A percentile compares a stretch with the other conserved stretches of the same genome.
phyloP scores from a whole-genome alignment of 176 grass and related monocot genomes.

The Oryza glaberrima region DNA sequence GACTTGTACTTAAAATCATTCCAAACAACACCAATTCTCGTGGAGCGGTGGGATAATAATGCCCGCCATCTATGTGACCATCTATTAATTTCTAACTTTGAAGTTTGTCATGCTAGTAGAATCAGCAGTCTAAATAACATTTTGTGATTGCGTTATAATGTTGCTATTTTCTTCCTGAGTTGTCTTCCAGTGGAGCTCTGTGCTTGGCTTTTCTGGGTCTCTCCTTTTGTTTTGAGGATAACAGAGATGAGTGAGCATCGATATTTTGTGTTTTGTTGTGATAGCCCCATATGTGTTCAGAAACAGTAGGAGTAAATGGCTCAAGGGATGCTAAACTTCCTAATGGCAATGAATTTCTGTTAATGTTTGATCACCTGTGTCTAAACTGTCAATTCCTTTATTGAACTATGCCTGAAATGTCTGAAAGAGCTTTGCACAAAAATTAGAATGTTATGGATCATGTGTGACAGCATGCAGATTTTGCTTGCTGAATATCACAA shows the following conservation, averaged over 20 bases:
- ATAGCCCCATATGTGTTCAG: not conserved
- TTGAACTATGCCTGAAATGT: not conserved
- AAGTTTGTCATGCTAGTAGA: not conserved
- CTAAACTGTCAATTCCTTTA: not conserved
- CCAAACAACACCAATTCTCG: too few relatives aligned
- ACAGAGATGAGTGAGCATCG: not conserved
- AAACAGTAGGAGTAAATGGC: not conserved
- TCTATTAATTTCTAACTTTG: not conserved
- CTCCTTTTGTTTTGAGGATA: not conserved
- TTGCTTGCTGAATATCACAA: not conserved
- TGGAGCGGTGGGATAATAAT: not conserved
- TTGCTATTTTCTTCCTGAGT: not conserved
- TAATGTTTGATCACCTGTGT: not conserved
- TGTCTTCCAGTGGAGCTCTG: not conserved
- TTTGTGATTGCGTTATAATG: not conserved
- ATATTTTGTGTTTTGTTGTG: not conserved
- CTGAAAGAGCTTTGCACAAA: not conserved
- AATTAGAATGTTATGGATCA: not conserved
- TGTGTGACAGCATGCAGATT: not conserved
- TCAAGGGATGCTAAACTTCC: not conserved
- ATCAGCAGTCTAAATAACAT: not conserved
- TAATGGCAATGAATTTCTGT: not conserved
- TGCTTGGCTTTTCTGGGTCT: not conserved
- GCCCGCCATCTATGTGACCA: not conserved
- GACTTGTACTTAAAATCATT: not conserved